Base-by-base conservation (phyloP, 768 basidiomycete species). In the Agrocybe chaxingu region DNA sequence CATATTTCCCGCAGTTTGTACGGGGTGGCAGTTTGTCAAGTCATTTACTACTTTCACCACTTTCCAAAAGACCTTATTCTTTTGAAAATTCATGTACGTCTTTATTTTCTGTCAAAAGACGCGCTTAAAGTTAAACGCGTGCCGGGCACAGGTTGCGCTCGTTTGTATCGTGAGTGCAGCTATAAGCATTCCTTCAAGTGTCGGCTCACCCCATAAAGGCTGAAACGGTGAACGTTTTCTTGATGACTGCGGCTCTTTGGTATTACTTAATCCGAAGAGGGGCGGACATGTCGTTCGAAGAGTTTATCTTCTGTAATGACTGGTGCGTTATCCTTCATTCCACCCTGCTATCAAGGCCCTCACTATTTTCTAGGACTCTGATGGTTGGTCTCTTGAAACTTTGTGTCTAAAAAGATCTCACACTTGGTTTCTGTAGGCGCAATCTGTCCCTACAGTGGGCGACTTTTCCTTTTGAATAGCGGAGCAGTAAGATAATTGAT, bases 201-300 rank as follows among this genome's bases (percentile, higher is more conserved):
- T 7, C 18, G 4, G 6, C 8, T 9, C 12, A 24, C 12, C n/a
- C 7, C 7, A 18, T 4, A 4, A 31, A 16, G 47, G 12, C 32
- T 10, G 47, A 48, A 39, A 48, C 47, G 10, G 19, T 31, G 9
- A 48, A 48, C 29, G 47, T 39, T 13, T 40, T 48, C 37, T 38
- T 48, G 11, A 48, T 48, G 47, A 39, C 19, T 10, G 24, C 37
- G 12, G 47, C 47, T 8, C n/a, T 48, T 30, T 48, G 47, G 47
- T 39, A 37, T 38, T 48, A 48, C n/a, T 11, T 48, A 11, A 48
- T 48, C n/a, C 38, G 37, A 39, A 36, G 47, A 11, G 47, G 47
- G 3, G 47, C 37, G n/a, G 47, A 48, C 16, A 48, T 37, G n/a
- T 40, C 47, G 3, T 48, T 48, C 24, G 47, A 48, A 31, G 9